Evolutionary conservation across 1,284 basidiomycete species (phyloP), one percentile per base, ranked within the genome.

Genomic region (Baeospora myosura): DNA sequence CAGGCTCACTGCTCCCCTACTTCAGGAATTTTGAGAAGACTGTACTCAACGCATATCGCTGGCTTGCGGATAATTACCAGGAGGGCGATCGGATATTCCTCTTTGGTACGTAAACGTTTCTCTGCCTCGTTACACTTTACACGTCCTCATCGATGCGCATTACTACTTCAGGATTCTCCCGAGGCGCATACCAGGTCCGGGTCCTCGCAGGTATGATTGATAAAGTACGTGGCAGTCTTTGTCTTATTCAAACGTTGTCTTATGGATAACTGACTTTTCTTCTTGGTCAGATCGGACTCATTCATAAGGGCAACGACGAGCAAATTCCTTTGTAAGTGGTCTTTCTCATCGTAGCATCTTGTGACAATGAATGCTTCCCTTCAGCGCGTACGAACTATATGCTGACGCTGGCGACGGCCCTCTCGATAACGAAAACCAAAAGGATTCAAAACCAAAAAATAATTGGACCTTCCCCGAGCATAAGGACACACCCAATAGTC

Each of bases 101-200:
- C 1, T 69, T 72, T 42, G 69, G 70, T 67, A 35, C 1, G 53
- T 49, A 2, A 31, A 11, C 12, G 24, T 3, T 21, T 14, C 28
- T 23, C 22, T 11, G 20, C 18, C 40, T 2, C 17, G 38, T 30
- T 12, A 20, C 32, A 30, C 5, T 8, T 8, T 20, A 36, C 18
- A 20, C 34, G 2, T 10, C 24, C 17, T 17, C 35, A 23, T 41
- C 8, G 26, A 8, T 41, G 21, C 6, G 28, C 12, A 33, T 14
- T 35, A 36, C 22, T 12, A 5, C 14, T 22, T 16, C 20, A 37
- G 70, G 70, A 6, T 72, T 71, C 44, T 71, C 69, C 37, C 57
- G 70, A 24, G 69, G 68, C 12, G 68, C 69, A 20, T 71, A 68
- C 46, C 68, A 71, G 55, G 68, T 61, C 7, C 61, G 69, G 3